Percentiles rank a stretch among this genome's conserved stretches.
Evolutionary conservation across 2,329 filamentous ascomycete species (phyloP).

Genomic region (Epichloe brachyelytri): DNA sequence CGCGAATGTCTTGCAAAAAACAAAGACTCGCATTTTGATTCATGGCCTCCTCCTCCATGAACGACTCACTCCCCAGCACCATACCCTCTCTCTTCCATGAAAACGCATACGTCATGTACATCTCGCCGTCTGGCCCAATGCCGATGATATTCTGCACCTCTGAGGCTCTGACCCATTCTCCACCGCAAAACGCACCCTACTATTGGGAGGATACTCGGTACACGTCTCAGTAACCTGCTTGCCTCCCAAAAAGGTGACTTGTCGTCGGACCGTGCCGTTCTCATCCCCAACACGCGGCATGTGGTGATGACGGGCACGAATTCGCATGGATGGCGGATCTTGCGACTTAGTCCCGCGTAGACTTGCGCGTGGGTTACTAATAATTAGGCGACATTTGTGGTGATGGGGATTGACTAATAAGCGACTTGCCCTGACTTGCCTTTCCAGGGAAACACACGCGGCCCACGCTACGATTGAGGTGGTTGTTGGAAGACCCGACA

Average conservation of each 20-base stretch:
- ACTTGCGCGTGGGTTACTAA: constrained; percentile 9
- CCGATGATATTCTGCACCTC: constrained; percentile 19
- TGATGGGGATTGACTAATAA: constrained; percentile 16
- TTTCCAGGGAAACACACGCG: too few species aligned
- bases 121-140: constrained; percentile 12
- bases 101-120: constrained; percentile 22
- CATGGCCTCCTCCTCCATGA: constrained; percentile 7
- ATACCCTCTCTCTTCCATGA: constrained; percentile 15
- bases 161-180: constrained; percentile 19
- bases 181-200: constrained; percentile 18
- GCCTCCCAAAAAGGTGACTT: constrained; percentile 12
- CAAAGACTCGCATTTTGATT: constrained; percentile 11
- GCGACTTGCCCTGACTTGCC: too few species aligned
- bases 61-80: constrained; percentile 10
- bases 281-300: not conserved
- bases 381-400: constrained; percentile 5
- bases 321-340: constrained; percentile 15
- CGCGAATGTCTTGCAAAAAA: too few species aligned
- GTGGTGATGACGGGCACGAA: constrained; percentile 15
- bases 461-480: too few species aligned
- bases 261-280: constrained; percentile 8
- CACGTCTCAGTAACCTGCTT: constrained; percentile 16
- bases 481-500: too few species aligned
- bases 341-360: constrained; percentile 17
- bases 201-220: constrained; percentile 15